phyloP scores from a whole-genome alignment of 768 basidiomycete genomes.

The Russula earlei region DNA sequence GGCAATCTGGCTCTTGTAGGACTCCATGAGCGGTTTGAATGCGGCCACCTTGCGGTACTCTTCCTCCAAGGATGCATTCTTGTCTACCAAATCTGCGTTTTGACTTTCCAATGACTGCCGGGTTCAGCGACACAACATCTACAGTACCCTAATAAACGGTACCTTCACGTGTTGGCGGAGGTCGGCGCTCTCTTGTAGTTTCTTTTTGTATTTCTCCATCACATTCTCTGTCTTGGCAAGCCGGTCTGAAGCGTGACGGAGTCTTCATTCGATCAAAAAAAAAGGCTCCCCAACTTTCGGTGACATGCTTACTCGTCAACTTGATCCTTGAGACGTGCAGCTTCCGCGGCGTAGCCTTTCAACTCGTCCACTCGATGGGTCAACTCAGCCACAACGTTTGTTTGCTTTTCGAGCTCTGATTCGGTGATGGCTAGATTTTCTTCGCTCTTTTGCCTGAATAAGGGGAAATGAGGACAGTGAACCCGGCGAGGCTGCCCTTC shows the following conservation, averaged over 20 bases:
- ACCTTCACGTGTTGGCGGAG: constrained; percentile 82
- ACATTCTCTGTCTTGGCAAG: constrained; percentile 93
- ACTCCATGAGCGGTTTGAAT: constrained; percentile 85
- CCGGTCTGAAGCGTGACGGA: constrained; percentile 86
- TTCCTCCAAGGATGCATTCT: constrained; percentile 85
- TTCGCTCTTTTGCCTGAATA: constrained; percentile 81
- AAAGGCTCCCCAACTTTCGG: background rate
- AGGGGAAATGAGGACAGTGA: constrained; percentile 25
- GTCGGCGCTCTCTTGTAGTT: constrained; percentile 90
- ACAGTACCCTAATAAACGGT: constrained; percentile 20
- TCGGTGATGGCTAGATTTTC: constrained; percentile 81
- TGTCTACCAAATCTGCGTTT: constrained; percentile 86
- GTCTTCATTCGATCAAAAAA: constrained; percentile 36
- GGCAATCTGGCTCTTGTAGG: constrained; percentile 78
- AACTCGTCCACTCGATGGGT: constrained; percentile 77
- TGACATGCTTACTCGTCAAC: constrained; percentile 71
- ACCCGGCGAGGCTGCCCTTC: background rate
- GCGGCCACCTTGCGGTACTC: constrained; percentile 81
- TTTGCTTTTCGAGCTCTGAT: constrained; percentile 75
- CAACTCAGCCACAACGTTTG: constrained; percentile 55
- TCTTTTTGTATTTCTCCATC: constrained; percentile 98
- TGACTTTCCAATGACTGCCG: constrained; percentile 79
- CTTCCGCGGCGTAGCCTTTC: constrained; percentile 67
- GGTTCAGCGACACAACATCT: background rate
- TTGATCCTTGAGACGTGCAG: constrained; percentile 77